These are phyloP conservation scores for Pseudonitzschia delicatissima DNA, from an alignment of 108 stramenopile species.

Conservation along the genomic window DNA sequence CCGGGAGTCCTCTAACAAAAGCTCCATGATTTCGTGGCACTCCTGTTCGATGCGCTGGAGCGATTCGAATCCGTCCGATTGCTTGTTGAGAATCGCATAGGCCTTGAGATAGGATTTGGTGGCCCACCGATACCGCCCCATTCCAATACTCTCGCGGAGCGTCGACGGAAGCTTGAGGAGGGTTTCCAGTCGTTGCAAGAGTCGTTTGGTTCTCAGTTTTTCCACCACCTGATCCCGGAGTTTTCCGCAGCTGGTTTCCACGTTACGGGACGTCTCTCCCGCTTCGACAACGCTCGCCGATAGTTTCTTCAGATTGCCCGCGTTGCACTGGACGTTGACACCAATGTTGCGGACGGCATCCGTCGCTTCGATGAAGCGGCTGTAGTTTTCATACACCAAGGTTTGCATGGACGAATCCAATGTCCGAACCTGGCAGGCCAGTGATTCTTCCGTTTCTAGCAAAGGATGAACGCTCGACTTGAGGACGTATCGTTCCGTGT, in stretches of 20 bases:
- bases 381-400: conserved; percentile 99
- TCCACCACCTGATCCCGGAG: conserved; percentile 78
- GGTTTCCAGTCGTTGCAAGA: conserved; percentile 73
- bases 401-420: conserved; percentile 97
- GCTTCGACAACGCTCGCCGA: conserved; percentile 45
- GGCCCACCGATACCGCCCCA: conserved; percentile 59
- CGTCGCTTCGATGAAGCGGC: conserved; percentile 97
- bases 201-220: conserved; percentile 73
- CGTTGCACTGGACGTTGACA: conserved; percentile 54
- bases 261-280: conserved; percentile 21
- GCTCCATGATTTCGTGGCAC: conserved; percentile 56
- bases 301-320: conserved; percentile 43
- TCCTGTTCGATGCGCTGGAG: conserved; percentile 78
- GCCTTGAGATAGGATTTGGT: conserved; percentile 58
- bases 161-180: conserved; percentile 76
- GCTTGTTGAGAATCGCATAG: conserved; percentile 66
- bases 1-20: conserved; percentile 42
- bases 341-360: conserved; percentile 92
- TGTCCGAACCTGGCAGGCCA: conserved; percentile 75
- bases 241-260: conserved; percentile 52
- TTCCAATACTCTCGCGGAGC: conserved; percentile 43
- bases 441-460: conserved; percentile 67
- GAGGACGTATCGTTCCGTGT: conserved; percentile 59
- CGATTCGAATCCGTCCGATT: conserved; percentile 80
- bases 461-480: conserved; percentile 46